Conservation (phyloP, 495 filamentous ascomycete species). For the Letharia columbiana region DNA sequence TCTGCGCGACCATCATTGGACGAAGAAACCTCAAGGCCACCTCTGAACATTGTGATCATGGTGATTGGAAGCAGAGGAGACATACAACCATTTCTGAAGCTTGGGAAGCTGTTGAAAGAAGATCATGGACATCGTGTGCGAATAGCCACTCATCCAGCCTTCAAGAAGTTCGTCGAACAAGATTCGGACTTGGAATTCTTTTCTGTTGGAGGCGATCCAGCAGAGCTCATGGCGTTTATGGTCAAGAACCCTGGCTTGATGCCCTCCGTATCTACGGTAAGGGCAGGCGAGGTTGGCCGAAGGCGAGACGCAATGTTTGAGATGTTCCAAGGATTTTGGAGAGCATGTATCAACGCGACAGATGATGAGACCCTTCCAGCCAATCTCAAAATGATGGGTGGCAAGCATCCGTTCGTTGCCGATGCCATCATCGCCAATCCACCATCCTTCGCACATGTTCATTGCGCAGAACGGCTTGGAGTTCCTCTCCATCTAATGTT, state of each 20-base stretch:
- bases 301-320: constrained; percentile 45
- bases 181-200: constrained; percentile 54
- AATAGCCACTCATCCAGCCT: constrained; percentile 53
- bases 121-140: constrained; percentile 46
- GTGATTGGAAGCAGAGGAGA: constrained; percentile 71
- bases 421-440: constrained; percentile 68
- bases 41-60: constrained; percentile 68
- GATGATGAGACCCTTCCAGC: constrained; percentile 37
- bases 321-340: constrained; percentile 57
- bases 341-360: constrained; percentile 43
- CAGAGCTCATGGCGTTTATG: constrained; percentile 54
- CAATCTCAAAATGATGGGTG: constrained; percentile 48
- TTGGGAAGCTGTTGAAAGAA: constrained; percentile 59
- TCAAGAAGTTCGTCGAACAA: constrained; percentile 47
- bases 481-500: constrained; percentile 62
- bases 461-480: constrained; percentile 56
- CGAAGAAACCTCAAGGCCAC: constrained; percentile 30
- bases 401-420: constrained; percentile 49
- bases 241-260: constrained; percentile 48
- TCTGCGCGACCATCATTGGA: constrained; percentile 20
- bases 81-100: constrained; percentile 66
- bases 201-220: constrained; percentile 54
- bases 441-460: constrained; percentile 57
- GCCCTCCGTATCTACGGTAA: constrained; percentile 39
- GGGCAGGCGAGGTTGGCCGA: constrained; percentile 38